phyloP scores from a whole-genome alignment of 495 filamentous ascomycete species.

The Penicillium waksmanii region DNA sequence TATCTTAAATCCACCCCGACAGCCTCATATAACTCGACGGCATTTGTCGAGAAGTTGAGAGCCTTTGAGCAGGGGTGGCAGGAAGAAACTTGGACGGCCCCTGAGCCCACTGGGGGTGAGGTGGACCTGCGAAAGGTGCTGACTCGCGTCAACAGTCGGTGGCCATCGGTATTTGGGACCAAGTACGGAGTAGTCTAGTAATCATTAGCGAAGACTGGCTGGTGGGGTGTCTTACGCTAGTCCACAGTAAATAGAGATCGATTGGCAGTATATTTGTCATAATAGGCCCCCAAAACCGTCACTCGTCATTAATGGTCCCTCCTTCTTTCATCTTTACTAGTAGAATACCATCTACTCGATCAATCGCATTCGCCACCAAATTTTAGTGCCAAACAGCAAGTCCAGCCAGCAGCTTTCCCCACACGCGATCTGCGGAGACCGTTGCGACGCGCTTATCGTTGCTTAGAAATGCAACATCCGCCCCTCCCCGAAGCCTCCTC shows the following conservation, averaged over 20 bases:
- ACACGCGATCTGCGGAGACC: neutral
- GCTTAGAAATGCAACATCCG: slow-evolving; percentile 29
- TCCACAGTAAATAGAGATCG: neutral
- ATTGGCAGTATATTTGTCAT: too few species aligned
- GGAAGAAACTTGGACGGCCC: slow-evolving; percentile 24
- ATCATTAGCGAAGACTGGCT: neutral
- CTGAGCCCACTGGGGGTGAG: slow-evolving; percentile 16
- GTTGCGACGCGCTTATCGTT: slow-evolving; percentile 6
- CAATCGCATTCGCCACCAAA: neutral
- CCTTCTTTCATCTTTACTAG: too few species aligned
- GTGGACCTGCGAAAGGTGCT: slow-evolving; percentile 27
- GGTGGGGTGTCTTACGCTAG: too few species aligned
- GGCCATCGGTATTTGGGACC: slow-evolving; percentile 31
- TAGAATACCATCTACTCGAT: neutral
- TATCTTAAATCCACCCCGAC: slow-evolving; percentile 42
- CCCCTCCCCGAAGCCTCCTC: slow-evolving; percentile 1
- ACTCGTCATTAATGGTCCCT: too few species aligned
- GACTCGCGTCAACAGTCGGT: slow-evolving; percentile 15
- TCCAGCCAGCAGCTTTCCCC: neutral
- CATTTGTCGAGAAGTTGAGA: slow-evolving; percentile 30
- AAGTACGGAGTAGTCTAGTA: neutral
- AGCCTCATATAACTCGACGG: slow-evolving; percentile 37
- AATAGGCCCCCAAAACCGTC: neutral
- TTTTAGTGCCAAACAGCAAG: too few species aligned
- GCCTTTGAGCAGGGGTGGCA: slow-evolving; percentile 50